Evolutionary conservation across 1,139 yeast species (phyloP), one percentile per base, ranked within the genome.

Genomic region (Lodderomyces pseudojiufengensis): DNA sequence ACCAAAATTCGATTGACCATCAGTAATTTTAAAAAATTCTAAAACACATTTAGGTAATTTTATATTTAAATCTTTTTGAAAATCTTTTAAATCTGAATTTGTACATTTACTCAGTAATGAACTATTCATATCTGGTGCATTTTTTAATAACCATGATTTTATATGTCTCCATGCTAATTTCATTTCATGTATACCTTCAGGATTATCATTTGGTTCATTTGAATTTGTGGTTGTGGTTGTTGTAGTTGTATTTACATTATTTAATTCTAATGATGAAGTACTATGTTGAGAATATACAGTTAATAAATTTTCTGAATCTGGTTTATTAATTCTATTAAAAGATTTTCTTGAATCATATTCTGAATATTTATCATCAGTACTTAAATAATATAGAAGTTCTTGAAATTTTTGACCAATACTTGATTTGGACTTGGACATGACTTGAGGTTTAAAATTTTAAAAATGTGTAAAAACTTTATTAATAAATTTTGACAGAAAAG

Each of bases 101-200:
- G 90, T 80, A 51, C 85, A 80, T 20, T 83, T 80, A 38, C 73
- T 77, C 46, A 79, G 76, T 27, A 82, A 60, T 0, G 84, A 65
- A 16, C 76, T 73, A 44, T 63, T 63, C 42, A 80, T 53, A 51
- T 80, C 87, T 0, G 77, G 73, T 22, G 75, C 72, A 49, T 78
- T 59, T 42, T 68, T 73, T 14, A 60, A 52, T 5, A 80, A 58
- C 85, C 86, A 80, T 25, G 70, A 63, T 44, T 78, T 79, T 35
- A 81, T 78, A 47, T 78, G 84, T 48, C 83, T 68, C 88, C 88
- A 81, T 0, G 86, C 85, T 28, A 79, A 61, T 26, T 75, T 61
- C 1, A 73, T 71, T 48, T 80, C 86, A 44, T 80, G 78, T 9
- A 79, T 79, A 7, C 87, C 87, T 30, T 71, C 78, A 9, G 43